Conservation (phyloP, 2,329 filamentous ascomycete genomes). For the Apiospora aurea region DNA sequence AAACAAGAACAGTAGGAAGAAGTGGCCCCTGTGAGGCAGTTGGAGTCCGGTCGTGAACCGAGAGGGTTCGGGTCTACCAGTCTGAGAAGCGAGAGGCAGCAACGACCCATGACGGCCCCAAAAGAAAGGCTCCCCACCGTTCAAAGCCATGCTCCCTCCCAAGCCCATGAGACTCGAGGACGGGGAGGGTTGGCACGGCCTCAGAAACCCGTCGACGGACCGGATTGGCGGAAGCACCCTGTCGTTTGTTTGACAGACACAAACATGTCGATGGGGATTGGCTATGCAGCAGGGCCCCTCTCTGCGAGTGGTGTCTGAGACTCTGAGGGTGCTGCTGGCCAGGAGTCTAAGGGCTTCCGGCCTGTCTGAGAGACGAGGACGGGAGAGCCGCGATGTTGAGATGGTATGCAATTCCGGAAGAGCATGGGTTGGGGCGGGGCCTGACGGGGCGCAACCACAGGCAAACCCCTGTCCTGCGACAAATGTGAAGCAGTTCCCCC, state of each 20-base stretch:
- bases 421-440: slow-evolving; percentile 23
- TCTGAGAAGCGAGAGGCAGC: slow-evolving; percentile 11
- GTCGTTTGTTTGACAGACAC: slow-evolving; percentile 33
- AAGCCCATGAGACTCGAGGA: not conserved
- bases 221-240: slow-evolving; percentile 20
- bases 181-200: slow-evolving; percentile 24
- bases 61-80: not conserved
- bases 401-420: slow-evolving; percentile 18
- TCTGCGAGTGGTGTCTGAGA: slow-evolving; percentile 26
- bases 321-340: slow-evolving; percentile 25
- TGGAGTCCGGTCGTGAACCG: slow-evolving; percentile 16
- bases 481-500: slow-evolving; percentile 31
- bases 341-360: not conserved
- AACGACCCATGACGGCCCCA: slow-evolving; percentile 1
- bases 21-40: slow-evolving; percentile 21
- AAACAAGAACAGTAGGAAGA: slow-evolving; percentile 24
- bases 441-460: slow-evolving; percentile 23
- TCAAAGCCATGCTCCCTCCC: slow-evolving; percentile 1
- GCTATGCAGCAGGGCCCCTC: slow-evolving; percentile 15
- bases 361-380: not conserved
- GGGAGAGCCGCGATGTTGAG: slow-evolving; percentile 5
- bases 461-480: slow-evolving; percentile 31
- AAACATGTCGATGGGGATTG: slow-evolving; percentile 22
- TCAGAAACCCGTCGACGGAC: not conserved
- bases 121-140: slow-evolving; percentile 12